Conservation (phyloP, 169 alveolate species). For the Cryptosporidium sp. region DNA sequence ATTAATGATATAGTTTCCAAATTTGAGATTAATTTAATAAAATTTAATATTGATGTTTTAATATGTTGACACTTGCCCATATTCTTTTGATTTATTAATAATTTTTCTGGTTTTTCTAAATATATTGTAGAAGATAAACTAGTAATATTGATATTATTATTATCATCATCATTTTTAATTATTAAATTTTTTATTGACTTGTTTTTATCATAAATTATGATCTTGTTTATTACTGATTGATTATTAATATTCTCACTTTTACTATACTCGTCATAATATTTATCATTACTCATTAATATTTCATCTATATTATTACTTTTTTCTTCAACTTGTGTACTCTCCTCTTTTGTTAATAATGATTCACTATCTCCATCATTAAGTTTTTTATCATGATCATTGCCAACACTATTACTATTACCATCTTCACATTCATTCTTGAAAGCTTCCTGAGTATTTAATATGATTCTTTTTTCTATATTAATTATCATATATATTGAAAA, state of each 20-base stretch:
- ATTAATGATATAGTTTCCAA: constrained; percentile 55
- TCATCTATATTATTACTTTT: constrained; percentile 1
- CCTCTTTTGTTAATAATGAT: not conserved
- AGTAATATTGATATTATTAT: not conserved
- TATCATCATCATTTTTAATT: not conserved
- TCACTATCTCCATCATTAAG: not conserved
- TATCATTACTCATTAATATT: not conserved
- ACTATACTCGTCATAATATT: constrained; percentile 2
- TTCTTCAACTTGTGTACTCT: not conserved
- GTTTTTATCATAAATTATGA: not conserved
- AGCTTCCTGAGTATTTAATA: not conserved
- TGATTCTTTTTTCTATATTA: constrained; percentile 32
- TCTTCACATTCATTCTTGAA: not conserved
- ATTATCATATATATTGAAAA: constrained; percentile 37
- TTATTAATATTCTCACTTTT: not conserved
- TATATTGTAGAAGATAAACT: not conserved
- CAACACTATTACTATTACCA: not conserved
- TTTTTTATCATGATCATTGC: not conserved
- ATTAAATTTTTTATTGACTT: not conserved
- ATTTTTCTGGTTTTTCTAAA: not conserved
- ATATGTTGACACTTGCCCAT: not conserved
- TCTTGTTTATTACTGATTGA: not conserved
- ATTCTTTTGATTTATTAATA: not conserved
- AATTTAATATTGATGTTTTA: constrained; percentile 2
- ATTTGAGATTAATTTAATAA: constrained; percentile 3